phyloP scores from a whole-genome alignment of 208 protist genomes.

The Trypanosoma congolense region DNA sequence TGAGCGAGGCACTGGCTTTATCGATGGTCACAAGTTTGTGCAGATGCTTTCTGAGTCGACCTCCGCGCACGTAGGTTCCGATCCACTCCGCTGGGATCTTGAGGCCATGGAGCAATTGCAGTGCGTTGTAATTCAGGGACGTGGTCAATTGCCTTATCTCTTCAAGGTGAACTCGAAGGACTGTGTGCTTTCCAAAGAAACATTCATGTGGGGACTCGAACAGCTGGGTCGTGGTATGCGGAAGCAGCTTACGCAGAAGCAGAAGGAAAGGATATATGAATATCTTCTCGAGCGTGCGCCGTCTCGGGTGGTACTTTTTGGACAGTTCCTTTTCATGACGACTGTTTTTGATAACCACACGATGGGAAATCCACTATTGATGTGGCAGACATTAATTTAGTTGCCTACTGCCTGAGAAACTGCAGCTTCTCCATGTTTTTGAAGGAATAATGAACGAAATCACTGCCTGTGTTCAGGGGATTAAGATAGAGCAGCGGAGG shows the following conservation, averaged over 20 bases:
- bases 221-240: constrained; percentile 74
- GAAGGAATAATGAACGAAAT: constrained; percentile 19
- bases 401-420: constrained; percentile 48
- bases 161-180: constrained; percentile 65
- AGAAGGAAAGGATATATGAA: constrained; percentile 74
- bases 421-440: constrained; percentile 44
- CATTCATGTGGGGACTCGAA: constrained; percentile 60
- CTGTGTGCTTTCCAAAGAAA: constrained; percentile 46
- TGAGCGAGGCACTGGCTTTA: constrained; percentile 41
- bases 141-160: constrained; percentile 56
- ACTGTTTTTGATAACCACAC: constrained; percentile 63
- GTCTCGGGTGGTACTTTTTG: constrained; percentile 41
- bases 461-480: too few relatives aligned
- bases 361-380: constrained; percentile 20
- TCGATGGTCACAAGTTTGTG: constrained; percentile 70
- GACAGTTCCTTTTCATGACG: constrained; percentile 60
- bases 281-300: constrained; percentile 48
- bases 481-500: too few relatives aligned
- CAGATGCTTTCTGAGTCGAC: constrained; percentile 44
- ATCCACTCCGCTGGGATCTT: constrained; percentile 74
- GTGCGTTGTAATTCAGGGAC: constrained; percentile 82
- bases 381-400: constrained; percentile 38
- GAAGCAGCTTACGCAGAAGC: constrained; percentile 67
- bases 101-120: constrained; percentile 85
- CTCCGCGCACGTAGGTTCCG: constrained; percentile 28